Evolutionary conservation across 345 rosid species (phyloP).

Genomic region (Gossypium ekmanianum): DNA sequence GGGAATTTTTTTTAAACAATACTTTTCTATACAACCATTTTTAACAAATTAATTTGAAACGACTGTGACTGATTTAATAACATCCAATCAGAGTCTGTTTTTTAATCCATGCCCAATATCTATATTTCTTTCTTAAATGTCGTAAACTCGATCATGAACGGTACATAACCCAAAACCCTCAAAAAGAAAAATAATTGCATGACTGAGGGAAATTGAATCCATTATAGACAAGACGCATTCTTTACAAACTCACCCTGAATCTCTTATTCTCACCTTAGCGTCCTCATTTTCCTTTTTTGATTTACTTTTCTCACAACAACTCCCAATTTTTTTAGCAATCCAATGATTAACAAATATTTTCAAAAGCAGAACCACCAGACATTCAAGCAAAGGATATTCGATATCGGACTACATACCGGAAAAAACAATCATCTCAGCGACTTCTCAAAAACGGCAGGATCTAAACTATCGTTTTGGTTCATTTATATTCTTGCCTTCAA

Average conservation of each 20-base stretch:
- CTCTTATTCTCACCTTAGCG: neutral
- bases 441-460: neutral
- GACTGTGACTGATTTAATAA: too few species aligned
- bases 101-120: too few species aligned
- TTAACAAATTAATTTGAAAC: too few species aligned
- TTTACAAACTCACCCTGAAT: neutral
- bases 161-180: too few species aligned
- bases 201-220: neutral
- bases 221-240: neutral
- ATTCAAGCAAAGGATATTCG: neutral
- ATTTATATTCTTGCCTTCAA: conserved; percentile 73
- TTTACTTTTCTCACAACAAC: neutral
- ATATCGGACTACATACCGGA: neutral
- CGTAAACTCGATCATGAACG: too few species aligned
- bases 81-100: too few species aligned
- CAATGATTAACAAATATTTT: neutral
- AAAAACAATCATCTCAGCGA: neutral
- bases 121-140: too few species aligned
- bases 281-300: neutral
- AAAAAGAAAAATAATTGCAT: too few species aligned
- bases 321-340: neutral
- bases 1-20: too few species aligned
- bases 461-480: conserved; percentile 61
- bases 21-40: too few species aligned
- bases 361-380: neutral